phyloP scores from a whole-genome alignment of 2,329 filamentous ascomycete species.

The Leptographium lundbergii region DNA sequence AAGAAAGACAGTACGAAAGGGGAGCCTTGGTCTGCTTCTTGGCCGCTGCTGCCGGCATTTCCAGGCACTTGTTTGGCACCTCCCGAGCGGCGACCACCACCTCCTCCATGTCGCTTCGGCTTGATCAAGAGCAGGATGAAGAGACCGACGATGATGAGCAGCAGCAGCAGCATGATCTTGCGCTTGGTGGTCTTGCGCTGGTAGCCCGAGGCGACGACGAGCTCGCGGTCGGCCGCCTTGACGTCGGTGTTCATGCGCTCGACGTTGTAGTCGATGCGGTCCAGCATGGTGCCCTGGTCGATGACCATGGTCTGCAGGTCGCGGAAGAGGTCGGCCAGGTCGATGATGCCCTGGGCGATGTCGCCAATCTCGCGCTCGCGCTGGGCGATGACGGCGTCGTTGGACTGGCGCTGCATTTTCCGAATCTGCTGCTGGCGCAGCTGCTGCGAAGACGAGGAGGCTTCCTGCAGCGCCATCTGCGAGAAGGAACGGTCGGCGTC shows the following conservation, averaged over 20 bases:
- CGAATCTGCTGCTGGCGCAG: slow-evolving; percentile 49
- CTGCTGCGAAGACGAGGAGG: slow-evolving; percentile 50
- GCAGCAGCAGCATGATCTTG: slow-evolving; percentile 81
- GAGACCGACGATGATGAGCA: slow-evolving; percentile 73
- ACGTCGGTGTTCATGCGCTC: slow-evolving; percentile 91
- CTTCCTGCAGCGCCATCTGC: slow-evolving; percentile 75
- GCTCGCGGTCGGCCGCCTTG: slow-evolving; percentile 83
- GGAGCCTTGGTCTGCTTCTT: neutral
- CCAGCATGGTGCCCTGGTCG: slow-evolving; percentile 79
- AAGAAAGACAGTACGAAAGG: neutral
- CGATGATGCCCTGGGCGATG: slow-evolving; percentile 96
- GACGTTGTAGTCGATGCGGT: slow-evolving; percentile 96
- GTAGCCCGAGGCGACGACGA: slow-evolving; percentile 78
- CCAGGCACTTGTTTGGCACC: neutral
- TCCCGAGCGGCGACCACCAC: neutral
- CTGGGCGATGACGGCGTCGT: slow-evolving; percentile 77
- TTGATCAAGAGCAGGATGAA: slow-evolving; percentile 77
- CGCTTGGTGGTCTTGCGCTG: slow-evolving; percentile 81
- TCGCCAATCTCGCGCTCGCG: slow-evolving; percentile 95
- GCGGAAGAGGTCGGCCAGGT: slow-evolving; percentile 90
- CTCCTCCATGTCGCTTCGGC: slow-evolving; percentile 40
- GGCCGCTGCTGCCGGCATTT: neutral
- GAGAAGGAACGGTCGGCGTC: slow-evolving; percentile 89
- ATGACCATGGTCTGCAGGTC: slow-evolving; percentile 94
- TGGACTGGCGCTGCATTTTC: slow-evolving; percentile 35